These are phyloP conservation scores for Fonsecaea pedrosoi DNA, from an alignment of 2,329 filamentous ascomycete species.

Conservation along the genomic window DNA sequence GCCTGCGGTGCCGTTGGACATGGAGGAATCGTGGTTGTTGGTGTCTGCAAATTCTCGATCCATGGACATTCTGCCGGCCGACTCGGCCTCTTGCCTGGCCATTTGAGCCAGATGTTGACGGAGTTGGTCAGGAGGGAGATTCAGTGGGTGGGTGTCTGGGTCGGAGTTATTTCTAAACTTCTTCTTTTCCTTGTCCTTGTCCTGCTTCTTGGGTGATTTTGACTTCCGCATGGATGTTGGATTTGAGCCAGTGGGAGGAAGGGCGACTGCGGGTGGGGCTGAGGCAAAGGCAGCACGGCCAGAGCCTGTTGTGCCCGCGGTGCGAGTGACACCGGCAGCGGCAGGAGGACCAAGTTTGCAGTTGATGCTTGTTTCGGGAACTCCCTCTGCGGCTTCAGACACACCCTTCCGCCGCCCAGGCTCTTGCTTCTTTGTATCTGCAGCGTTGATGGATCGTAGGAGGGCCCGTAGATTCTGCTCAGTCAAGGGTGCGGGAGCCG, in stretches of 20 bases:
- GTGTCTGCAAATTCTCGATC: slow-evolving; percentile 65
- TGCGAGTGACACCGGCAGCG: slow-evolving; percentile 11
- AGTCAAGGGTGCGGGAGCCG: slow-evolving; percentile 31
- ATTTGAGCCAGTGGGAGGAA: slow-evolving; percentile 24
- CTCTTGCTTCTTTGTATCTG: not conserved
- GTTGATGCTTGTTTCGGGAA: slow-evolving; percentile 13
- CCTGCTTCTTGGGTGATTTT: slow-evolving; percentile 38
- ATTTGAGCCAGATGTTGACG: slow-evolving; percentile 70
- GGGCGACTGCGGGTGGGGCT: slow-evolving; percentile 24
- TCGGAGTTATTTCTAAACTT: slow-evolving; percentile 42
- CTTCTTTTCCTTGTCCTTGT: slow-evolving; percentile 38
- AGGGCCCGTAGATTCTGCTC: slow-evolving; percentile 38
- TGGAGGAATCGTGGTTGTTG: slow-evolving; percentile 27
- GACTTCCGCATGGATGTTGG: slow-evolving; percentile 38
- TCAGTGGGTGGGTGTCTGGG: slow-evolving; percentile 80
- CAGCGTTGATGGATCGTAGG: slow-evolving; percentile 26
- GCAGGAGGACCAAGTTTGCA: slow-evolving; percentile 16
- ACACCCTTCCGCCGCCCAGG: slow-evolving; percentile 3
- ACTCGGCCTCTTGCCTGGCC: slow-evolving; percentile 49
- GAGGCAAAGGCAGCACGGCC: slow-evolving; percentile 20
- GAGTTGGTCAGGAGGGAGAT: slow-evolving; percentile 86
- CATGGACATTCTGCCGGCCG: slow-evolving; percentile 64
- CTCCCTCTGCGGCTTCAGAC: slow-evolving; percentile 9
- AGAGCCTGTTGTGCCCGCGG: slow-evolving; percentile 17
- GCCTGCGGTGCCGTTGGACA: slow-evolving; percentile 22